These are phyloP conservation scores for Fusarium succisae DNA, from an alignment of 2,329 filamentous ascomycete genomes.

Conservation along the genomic window DNA sequence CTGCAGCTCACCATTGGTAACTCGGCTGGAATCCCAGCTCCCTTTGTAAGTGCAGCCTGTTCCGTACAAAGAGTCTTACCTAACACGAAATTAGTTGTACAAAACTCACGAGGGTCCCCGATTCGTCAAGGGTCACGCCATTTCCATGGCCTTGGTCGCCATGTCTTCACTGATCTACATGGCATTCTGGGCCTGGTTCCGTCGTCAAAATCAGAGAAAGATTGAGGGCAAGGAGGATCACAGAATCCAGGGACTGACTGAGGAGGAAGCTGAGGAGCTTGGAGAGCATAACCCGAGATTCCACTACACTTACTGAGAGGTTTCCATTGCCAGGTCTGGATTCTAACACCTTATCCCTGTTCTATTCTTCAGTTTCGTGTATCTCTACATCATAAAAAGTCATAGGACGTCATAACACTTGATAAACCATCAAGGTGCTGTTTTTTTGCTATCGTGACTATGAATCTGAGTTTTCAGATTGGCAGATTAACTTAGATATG, in stretches of 20 bases:
- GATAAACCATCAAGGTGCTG: too few relatives aligned
- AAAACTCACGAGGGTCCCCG: conserved; percentile 51
- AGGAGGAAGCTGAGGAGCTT: conserved; percentile 45
- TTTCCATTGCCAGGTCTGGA: too few relatives aligned
- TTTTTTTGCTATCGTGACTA: too few relatives aligned
- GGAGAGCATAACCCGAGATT: conserved; percentile 46
- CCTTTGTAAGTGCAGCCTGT: conserved; percentile 52
- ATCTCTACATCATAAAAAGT: too few relatives aligned
- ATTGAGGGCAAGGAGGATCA: conserved; percentile 42
- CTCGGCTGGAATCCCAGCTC: conserved; percentile 68
- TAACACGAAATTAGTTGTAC: conserved; percentile 38
- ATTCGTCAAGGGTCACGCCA: conserved; percentile 60
- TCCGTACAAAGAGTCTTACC: fast-evolving
- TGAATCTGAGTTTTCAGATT: not conserved
- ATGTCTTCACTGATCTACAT: conserved; percentile 56
- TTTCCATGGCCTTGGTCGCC: conserved; percentile 58
- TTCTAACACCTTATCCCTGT: too few relatives aligned
- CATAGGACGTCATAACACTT: too few relatives aligned
- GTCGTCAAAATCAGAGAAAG: conserved; percentile 49
- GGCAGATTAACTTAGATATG: not conserved
- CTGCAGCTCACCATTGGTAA: conserved; percentile 72
- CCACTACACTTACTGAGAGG: conserved; percentile 42
- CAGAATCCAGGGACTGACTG: conserved; percentile 40
- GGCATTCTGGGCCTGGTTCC: conserved; percentile 46
- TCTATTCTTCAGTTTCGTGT: too few relatives aligned